Evolutionary conservation across 169 alveolate species (phyloP).

Genomic region (Perkinsus olseni): DNA sequence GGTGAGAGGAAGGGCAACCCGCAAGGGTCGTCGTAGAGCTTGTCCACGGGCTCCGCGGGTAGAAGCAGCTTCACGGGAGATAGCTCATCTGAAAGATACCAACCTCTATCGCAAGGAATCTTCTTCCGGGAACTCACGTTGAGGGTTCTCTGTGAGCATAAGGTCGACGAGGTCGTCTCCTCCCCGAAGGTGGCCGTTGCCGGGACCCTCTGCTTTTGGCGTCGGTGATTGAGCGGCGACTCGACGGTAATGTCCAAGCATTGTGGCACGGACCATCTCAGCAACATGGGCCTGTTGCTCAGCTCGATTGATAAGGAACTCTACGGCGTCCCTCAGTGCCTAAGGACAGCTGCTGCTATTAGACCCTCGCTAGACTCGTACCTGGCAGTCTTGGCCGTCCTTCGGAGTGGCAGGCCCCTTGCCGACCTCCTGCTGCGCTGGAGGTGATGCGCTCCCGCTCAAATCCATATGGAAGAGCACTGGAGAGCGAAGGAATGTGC

Average conservation of each 20-base stretch:
- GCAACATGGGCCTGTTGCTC: neutral
- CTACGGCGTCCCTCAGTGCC: neutral
- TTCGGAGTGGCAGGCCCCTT: too few relatives aligned
- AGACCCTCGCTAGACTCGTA: neutral
- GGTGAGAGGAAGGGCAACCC: neutral
- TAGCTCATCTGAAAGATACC: neutral
- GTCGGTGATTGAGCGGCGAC: neutral
- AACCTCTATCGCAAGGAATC: neutral
- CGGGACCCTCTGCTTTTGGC: neutral
- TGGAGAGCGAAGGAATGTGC: too few relatives aligned
- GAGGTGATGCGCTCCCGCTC: too few relatives aligned
- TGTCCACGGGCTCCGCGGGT: neutral
- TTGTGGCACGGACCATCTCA: neutral
- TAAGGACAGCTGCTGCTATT: neutral
- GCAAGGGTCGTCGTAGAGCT: neutral
- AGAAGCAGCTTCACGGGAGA: neutral
- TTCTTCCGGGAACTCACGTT: neutral
- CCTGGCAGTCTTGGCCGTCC: neutral
- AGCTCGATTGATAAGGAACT: neutral
- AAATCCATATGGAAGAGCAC: too few relatives aligned
- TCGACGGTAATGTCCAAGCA: neutral
- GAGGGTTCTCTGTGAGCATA: neutral
- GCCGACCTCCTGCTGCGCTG: too few relatives aligned
- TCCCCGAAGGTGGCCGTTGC: neutral
- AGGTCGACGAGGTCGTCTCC: neutral